Conservation (phyloP, 192 early-diverging fungal genomes). For the Backusella psychrophila region DNA sequence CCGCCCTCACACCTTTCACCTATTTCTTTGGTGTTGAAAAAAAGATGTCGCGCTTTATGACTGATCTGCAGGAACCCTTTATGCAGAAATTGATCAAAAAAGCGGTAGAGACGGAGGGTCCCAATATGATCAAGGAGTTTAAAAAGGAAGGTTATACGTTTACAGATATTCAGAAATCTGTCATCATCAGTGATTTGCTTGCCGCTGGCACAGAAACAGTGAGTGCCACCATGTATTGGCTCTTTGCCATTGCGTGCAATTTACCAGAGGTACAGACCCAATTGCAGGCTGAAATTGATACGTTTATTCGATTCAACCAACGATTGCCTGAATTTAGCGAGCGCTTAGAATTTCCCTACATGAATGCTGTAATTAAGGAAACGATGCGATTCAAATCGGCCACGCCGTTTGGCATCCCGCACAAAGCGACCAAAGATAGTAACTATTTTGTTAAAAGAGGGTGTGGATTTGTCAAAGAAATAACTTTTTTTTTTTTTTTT, state of each 20-base stretch:
- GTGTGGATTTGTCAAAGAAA: background rate
- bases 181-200: constrained; percentile 8
- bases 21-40: background rate
- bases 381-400: constrained; percentile 3
- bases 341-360: constrained; percentile 11
- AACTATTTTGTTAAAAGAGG: background rate
- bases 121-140: constrained; percentile 7
- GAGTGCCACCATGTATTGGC: constrained; percentile 13
- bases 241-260: background rate
- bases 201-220: constrained; percentile 1
- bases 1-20: background rate
- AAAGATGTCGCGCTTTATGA: background rate
- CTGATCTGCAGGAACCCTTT: background rate
- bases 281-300: constrained; percentile 15
- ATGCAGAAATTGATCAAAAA: background rate
- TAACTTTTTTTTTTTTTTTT: too few species aligned
- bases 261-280: constrained; percentile 18
- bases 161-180: background rate
- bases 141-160: background rate
- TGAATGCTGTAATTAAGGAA: constrained; percentile 19
- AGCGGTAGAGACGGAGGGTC: background rate
- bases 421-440: constrained; percentile 18
- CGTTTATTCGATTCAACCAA: background rate
- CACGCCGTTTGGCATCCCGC: constrained; percentile 11
- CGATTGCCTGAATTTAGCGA: background rate